Base-by-base conservation (phyloP, 2,329 filamentous ascomycete genomes). In the Clonostachys solani region DNA sequence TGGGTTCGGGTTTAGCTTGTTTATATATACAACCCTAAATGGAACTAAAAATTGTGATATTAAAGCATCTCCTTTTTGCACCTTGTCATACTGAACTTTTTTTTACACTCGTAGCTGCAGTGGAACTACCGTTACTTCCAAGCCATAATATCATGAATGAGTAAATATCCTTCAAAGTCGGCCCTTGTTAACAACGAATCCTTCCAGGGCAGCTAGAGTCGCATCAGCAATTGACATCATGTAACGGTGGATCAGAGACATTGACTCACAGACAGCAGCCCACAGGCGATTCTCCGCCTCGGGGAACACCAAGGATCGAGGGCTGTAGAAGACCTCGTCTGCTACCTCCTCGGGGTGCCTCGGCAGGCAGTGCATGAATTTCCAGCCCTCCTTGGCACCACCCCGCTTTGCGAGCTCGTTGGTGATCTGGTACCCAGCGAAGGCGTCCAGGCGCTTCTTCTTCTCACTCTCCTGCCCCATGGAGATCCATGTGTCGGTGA, bases 361-460 rank as follows among this genome's bases (percentile, higher is more conserved):
- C 13, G 94, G 94, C 49, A 99, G 70, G 65, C 94, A 99, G 73
- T 99, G 94, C 94, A 99, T 96, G 66, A 99, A 99, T 68, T 89
- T 91, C 94, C 94, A 99, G 52, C 80, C 80, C 13, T 86, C 76
- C 65, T 94, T 95, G 40, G 94, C 94, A 17, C 90, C 92, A 40
- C 91, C 92, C 44, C 84, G 78, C 67, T 85, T 80, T 2, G 91
- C 92, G 55, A 99, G 74, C 40, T 94, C 88, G 43, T 84, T 80
- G 4, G 92, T 96, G 60, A 99, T 87, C 65, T 96, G 92, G 69
- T 92, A 99, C 13, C 92, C 92, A 33, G 80, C 78, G 64, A 99
- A 99, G 3, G 84, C 90, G 61, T 85, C 81, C 50, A 96, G 65
- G 44, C 89, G 78, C 74, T 87, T 86, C 55, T 84, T 76, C 37